A percentile compares a stretch with the other conserved stretches of the same genome.
Evolutionary conservation across 148 eudicot genomes (phyloP).

Genomic region (Pouteria glomerata): DNA sequence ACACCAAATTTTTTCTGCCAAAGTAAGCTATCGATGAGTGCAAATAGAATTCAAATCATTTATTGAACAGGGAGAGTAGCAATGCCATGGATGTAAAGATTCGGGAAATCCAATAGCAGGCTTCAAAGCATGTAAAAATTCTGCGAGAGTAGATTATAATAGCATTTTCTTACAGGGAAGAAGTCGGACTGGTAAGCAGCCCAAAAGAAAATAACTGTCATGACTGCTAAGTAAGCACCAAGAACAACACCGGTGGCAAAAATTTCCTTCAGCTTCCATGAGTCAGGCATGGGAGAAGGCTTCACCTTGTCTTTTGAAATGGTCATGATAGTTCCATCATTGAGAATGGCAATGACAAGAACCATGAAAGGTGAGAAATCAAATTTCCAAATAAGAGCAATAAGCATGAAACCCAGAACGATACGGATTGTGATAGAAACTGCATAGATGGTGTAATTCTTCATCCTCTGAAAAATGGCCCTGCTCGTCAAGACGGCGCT

Average conservation of each 20-base stretch:
- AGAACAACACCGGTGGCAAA: constrained; percentile 75
- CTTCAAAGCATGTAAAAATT: no score
- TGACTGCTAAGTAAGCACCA: constrained; percentile 62
- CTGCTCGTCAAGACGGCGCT: constrained; percentile 70
- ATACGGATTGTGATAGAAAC: constrained; percentile 78
- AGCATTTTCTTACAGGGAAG: constrained; percentile 41
- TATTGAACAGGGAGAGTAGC: neutral
- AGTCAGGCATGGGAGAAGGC: constrained; percentile 71
- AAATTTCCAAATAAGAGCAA: constrained; percentile 68
- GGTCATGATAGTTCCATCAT: constrained; percentile 85
- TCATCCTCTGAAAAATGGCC: constrained; percentile 81
- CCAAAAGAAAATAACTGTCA: constrained; percentile 76
- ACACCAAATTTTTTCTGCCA: constrained; percentile 49
- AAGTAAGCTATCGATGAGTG: neutral
- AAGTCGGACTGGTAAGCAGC: constrained; percentile 44
- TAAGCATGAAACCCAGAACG: constrained; percentile 62
- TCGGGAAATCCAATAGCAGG: no score
- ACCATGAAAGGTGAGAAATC: constrained; percentile 87
- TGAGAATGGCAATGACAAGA: constrained; percentile 63
- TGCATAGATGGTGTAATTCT: constrained; percentile 72
- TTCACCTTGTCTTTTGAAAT: constrained; percentile 73
- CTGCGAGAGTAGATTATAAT: neutral
- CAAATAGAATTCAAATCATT: neutral
- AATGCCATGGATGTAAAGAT: neutral
- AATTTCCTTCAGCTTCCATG: constrained; percentile 71